Conservation (phyloP, 2,329 filamentous ascomycete species). For the Colletotrichum sp. region DNA sequence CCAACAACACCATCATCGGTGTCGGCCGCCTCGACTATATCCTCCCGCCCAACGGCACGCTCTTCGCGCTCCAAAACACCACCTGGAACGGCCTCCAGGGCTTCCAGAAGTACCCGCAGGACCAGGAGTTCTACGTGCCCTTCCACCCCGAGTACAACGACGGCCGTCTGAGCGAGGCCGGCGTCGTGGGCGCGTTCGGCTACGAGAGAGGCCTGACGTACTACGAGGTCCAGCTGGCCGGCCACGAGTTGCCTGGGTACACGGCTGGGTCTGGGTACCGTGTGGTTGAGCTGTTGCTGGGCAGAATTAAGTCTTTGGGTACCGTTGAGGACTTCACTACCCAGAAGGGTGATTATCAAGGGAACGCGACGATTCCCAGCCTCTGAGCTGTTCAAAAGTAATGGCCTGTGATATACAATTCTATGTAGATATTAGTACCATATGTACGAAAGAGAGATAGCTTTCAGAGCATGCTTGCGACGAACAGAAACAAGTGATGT, state of each 20-base stretch:
- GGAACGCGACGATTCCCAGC: neutral
- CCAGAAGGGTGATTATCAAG: neutral
- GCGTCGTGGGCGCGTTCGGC: conserved; percentile 17
- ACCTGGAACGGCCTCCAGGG: conserved; percentile 71
- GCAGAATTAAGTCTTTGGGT: conserved; percentile 27
- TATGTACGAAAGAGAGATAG: neutral
- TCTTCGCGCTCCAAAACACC: conserved; percentile 74
- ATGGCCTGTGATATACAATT: neutral
- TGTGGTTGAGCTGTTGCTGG: conserved; percentile 30
- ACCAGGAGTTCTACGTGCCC: conserved; percentile 9
- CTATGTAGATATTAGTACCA: neutral
- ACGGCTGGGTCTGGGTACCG: conserved; percentile 31
- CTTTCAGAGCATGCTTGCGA: neutral
- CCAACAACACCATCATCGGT: conserved; percentile 36
- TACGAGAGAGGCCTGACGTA: conserved; percentile 23
- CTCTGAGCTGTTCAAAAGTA: neutral
- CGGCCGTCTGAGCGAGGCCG: conserved; percentile 4
- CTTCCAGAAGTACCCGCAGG: conserved; percentile 56
- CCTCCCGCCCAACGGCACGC: conserved; percentile 66
- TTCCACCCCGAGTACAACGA: conserved; percentile 34
- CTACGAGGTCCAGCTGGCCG: conserved; percentile 19
- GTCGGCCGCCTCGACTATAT: conserved; percentile 52
- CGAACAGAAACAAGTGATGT: neutral
- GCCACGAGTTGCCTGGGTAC: conserved; percentile 32
- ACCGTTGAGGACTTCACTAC: conserved; percentile 10